A percentile compares a stretch with the other conserved stretches of the same genome.
These are phyloP conservation scores for Schizothecium vesticola DNA, from an alignment of 495 filamentous ascomycete species.

Conservation along the genomic window DNA sequence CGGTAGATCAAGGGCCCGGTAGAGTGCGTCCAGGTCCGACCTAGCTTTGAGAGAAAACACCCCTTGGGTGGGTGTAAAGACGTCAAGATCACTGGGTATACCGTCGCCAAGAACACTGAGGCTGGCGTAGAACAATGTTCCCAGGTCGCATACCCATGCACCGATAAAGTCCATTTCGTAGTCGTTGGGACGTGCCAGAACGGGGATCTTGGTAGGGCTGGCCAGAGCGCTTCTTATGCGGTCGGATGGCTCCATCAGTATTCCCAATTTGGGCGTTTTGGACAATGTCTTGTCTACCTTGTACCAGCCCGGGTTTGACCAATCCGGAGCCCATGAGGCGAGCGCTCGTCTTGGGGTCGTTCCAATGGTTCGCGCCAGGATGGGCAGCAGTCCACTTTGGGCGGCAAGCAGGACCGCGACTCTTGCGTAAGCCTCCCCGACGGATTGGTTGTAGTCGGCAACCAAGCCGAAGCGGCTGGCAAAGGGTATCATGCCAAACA, in stretches of 20 bases:
- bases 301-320: neutral
- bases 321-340: neutral
- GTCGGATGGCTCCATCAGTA: no score
- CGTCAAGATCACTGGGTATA: no score
- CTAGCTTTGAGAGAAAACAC: no score
- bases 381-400: neutral
- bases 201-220: neutral
- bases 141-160: neutral
- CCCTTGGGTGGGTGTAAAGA: neutral
- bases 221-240: neutral
- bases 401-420: neutral
- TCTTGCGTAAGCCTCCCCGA: neutral
- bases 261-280: neutral
- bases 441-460: neutral
- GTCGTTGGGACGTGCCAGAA: neutral
- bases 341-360: neutral
- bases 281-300: neutral
- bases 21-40: neutral
- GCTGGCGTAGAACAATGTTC: neutral
- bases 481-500: neutral
- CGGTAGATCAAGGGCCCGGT: neutral
- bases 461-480: neutral
- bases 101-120: no score
- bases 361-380: neutral
- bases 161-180: neutral